These are phyloP conservation scores for Mucor velutinosus DNA, from an alignment of 371 early-diverging fungal genomes.

Conservation along the genomic window DNA sequence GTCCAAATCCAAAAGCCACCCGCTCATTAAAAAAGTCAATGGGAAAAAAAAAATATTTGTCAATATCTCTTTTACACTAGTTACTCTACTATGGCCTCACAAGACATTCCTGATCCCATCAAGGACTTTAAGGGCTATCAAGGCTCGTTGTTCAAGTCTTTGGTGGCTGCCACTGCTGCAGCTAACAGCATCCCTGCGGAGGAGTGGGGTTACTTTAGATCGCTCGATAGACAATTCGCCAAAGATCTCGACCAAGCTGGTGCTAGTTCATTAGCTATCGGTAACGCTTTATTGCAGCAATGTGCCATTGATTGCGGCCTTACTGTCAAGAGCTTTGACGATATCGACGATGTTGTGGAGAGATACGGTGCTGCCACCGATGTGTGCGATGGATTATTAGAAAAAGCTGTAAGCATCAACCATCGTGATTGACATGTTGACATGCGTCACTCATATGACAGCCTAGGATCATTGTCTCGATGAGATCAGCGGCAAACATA, in stretches of 20 bases:
- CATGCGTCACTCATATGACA: not conserved
- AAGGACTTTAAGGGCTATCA: conserved; percentile 61
- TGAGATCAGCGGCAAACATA: conserved; percentile 55
- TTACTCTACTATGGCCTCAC: conserved; percentile 2
- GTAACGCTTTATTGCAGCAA: conserved; percentile 61
- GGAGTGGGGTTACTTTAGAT: conserved; percentile 74
- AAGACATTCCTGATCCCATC: conserved; percentile 38
- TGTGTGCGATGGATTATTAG: conserved; percentile 81
- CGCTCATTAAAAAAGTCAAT: not conserved
- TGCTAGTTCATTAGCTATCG: conserved; percentile 53
- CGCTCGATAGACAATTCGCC: conserved; percentile 67
- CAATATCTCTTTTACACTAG: not conserved
- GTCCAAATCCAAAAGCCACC: conserved; percentile 1
- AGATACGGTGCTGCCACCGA: conserved; percentile 71
- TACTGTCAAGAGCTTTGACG: conserved; percentile 38
- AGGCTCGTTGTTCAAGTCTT: conserved; percentile 56
- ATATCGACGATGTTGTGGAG: conserved; percentile 73
- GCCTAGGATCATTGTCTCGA: conserved; percentile 53
- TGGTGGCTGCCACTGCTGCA: conserved; percentile 68
- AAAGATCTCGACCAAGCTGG: conserved; percentile 55
- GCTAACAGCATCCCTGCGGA: conserved; percentile 61
- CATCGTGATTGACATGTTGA: not conserved
- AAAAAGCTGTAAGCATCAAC: conserved; percentile 68
- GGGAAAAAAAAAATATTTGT: not conserved
- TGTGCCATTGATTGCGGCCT: conserved; percentile 41